Evolutionary conservation across 129 eudicot genomes (phyloP), one percentile per base, ranked within the genome.

Genomic region (Arctium lappa): DNA sequence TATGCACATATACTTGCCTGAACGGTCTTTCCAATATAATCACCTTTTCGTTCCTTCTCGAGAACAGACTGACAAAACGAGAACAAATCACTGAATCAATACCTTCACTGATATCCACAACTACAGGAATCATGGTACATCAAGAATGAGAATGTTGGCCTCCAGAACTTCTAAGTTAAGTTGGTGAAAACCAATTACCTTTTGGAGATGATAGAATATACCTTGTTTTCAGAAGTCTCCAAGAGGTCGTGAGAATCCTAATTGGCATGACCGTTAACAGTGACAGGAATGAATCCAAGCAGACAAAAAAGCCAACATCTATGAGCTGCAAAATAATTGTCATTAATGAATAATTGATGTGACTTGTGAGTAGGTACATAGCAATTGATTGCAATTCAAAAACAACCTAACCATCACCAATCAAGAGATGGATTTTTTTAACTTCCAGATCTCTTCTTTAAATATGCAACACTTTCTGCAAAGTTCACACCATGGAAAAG

Each of bases 11-110:
- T 36, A 69, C 84, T 79, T 69, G 91, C 97, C 99, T 93, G 97
- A 74, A 95, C 99, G 15, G 97, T 95, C 86, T 92, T 95, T 81
- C 98, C 98, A 74, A 95, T 97, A 86, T 92, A 92, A 87, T 91
- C 97, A 4, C 98, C 98, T 88, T 80, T 92, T 5, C 97, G 89
- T 68, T 95, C 97, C 89, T 90, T 88, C 46, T 95, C 97, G 29
- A 95, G 97, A 73, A 95, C 99, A 82, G 94, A 91, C 97, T 95
- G 82, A 38, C 16, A 80, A 32, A 79, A 83, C 39, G 3, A 69
- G 72, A 78, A 79, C n/a, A 81, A 69, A 69, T 32, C 11, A 84
- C 32, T 8, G 2, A 11, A 73, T 44, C 34, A 72, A 13, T 27
- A 56, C 42, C 18, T 71, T 76, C 32, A 60, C 29, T 37, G 48